Evolutionary conservation across 2,329 filamentous ascomycete species (phyloP), one percentile per base, ranked within the genome.

Genomic region (Trichoderma polysporum): DNA sequence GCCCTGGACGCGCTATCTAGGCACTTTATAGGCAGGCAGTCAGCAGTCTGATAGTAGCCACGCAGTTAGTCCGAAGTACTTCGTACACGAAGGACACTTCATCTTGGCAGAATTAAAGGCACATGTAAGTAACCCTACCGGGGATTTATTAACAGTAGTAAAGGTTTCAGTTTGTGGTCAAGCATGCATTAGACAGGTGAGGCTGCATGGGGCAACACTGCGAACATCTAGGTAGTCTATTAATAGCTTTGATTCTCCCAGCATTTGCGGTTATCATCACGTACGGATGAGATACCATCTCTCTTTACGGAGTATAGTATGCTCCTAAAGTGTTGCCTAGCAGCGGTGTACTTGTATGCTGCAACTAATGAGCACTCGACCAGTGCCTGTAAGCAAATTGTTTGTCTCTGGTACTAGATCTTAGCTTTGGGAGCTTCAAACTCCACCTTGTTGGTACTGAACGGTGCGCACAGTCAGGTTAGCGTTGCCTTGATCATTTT

Each of bases 361-460:
- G 13, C 50, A 53, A 31, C 17, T 29, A 29, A 9, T 29, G 17
- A n/a, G 27, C 50, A 29, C 22, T 3, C 22, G 8, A 17, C 15
- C 47, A 50, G 22, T 27, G 22, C 47, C 7, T 50, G 47, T 27
- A 27, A 27, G 25, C 47, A 50, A 27, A 45, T 1, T 12, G n/a
- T 45, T 10, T 22, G 41, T 4, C 13, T 12, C n/a, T 19, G 41
- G n/a, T 31, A 15, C 66, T 71, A 78, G n/a, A 77, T 72, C 68
- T 72, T 77, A 9, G 76, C 64, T 67, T 73, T 74, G 19, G 72
- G 60, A 39, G 68, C 66, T 9, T 64, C 45, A 69, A 77, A 79
- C 39, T 77, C 74, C 41, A 78, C 71, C 65, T 70, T 75, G 71
- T 77, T 76, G 15, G 73, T 73, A 62, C 74, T 76, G 49, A 2